phyloP scores from a whole-genome alignment of 2,329 filamentous ascomycete species.

The Botrytis byssoidea region DNA sequence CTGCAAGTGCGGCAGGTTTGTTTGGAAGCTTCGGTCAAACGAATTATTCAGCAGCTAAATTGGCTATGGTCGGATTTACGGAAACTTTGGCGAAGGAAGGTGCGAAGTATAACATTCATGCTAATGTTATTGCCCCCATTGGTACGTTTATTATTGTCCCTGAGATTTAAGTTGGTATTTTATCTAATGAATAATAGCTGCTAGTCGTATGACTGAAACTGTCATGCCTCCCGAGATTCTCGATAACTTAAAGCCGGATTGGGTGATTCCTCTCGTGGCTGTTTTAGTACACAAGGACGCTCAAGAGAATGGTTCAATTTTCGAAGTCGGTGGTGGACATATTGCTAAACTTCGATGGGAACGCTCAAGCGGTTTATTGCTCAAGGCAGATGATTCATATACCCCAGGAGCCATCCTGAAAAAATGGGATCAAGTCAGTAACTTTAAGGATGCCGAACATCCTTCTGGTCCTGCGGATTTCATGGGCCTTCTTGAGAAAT shows the following conservation, averaged over 20 bases:
- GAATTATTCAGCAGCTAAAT: constrained; percentile 96
- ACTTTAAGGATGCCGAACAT: constrained; percentile 83
- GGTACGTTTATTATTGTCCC: constrained; percentile 29
- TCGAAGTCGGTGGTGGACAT: constrained; percentile 90
- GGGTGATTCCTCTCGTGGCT: constrained; percentile 91
- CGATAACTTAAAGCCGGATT: constrained; percentile 75
- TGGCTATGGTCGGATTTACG: constrained; percentile 93
- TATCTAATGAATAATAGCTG: constrained; percentile 54
- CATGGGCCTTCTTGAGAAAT: constrained; percentile 78
- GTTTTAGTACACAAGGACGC: constrained; percentile 83
- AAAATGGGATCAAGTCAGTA: constrained; percentile 83
- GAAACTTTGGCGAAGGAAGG: constrained; percentile 98
- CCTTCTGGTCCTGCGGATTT: constrained; percentile 87
- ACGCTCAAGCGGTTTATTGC: constrained; percentile 80
- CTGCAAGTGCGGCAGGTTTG: constrained; percentile 89
- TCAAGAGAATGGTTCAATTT: constrained; percentile 81
- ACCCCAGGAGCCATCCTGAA: constrained; percentile 84
- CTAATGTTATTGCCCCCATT: constrained; percentile 93
- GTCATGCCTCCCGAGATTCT: constrained; percentile 94
- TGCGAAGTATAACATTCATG: constrained; percentile 94
- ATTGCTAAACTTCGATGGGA: constrained; percentile 95
- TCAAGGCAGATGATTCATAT: constrained; percentile 84
- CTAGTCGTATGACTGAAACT: constrained; percentile 92
- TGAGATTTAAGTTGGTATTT: constrained; percentile 19
- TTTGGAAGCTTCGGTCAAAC: constrained; percentile 95